A percentile compares a stretch with the other conserved stretches of the same genome.
Conservation (phyloP, 2,329 filamentous ascomycete genomes). For the Onygenales sp. region DNA sequence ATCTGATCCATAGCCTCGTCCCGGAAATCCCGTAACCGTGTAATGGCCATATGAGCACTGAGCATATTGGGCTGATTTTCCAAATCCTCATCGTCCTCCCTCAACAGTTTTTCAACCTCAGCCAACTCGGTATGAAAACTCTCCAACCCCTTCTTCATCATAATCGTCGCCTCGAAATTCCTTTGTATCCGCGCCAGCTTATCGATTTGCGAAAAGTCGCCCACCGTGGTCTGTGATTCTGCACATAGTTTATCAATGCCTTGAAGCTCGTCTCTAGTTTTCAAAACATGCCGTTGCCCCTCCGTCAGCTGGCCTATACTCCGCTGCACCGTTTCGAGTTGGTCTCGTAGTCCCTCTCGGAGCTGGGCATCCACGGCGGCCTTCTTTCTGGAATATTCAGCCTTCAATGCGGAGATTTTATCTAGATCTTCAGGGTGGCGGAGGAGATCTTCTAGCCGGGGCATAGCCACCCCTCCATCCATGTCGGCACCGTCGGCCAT, state of each 20-base stretch:
- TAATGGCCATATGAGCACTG: slow-evolving; percentile 83
- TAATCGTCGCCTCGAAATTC: slow-evolving; percentile 89
- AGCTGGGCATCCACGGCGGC: slow-evolving; percentile 82
- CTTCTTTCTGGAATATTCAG: slow-evolving; percentile 93
- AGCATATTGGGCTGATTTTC: slow-evolving; percentile 90
- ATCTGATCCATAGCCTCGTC: slow-evolving; percentile 98
- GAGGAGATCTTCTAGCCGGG: slow-evolving; percentile 81
- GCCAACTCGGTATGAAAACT: slow-evolving; percentile 71
- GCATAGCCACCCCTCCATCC: slow-evolving; percentile 56
- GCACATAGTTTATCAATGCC: slow-evolving; percentile 96
- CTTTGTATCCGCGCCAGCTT: slow-evolving; percentile 53
- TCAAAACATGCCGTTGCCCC: slow-evolving; percentile 81
- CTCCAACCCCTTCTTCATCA: slow-evolving; percentile 85
- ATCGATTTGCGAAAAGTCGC: slow-evolving; percentile 85
- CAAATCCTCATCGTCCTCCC: slow-evolving; percentile 72
- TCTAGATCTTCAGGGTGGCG: slow-evolving; percentile 95
- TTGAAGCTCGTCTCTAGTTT: slow-evolving; percentile 97
- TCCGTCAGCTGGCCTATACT: slow-evolving; percentile 85
- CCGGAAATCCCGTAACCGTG: slow-evolving; percentile 81
- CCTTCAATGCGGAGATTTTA: slow-evolving; percentile 81
- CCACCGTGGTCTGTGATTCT: slow-evolving; percentile 94
- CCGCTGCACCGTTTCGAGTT: slow-evolving; percentile 86
- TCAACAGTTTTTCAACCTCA: slow-evolving; percentile 67
- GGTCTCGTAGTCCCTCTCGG: slow-evolving; percentile 76
- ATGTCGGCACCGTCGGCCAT: slow-evolving; percentile 28